These are phyloP conservation scores for Blastocystis sp. DNA, from an alignment of 352 stramenopile genomes.

Conservation along the genomic window DNA sequence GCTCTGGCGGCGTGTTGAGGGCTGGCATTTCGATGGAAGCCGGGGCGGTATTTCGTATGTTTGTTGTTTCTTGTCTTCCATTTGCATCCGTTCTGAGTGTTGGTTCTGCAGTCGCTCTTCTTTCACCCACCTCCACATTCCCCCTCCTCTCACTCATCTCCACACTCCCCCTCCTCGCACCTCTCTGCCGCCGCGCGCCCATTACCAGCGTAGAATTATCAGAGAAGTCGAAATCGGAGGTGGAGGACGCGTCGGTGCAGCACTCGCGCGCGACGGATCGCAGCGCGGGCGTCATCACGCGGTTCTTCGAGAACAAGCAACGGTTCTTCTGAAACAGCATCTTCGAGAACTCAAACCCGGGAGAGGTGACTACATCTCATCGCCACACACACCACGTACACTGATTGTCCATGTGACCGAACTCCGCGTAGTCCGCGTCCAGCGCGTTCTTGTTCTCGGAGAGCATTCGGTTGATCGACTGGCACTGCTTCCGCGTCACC, in stretches of 20 bases:
- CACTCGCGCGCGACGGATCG: neutral
- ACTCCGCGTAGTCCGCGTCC: slow-evolving; percentile 14
- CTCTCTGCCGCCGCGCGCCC: neutral
- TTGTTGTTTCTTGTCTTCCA: too few relatives aligned
- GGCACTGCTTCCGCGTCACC: neutral
- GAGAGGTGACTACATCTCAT: slow-evolving; percentile 23
- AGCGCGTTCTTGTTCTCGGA: neutral
- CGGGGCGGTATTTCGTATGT: too few relatives aligned
- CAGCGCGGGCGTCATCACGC: neutral
- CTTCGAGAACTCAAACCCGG: neutral
- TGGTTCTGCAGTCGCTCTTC: too few relatives aligned
- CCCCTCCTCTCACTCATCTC: neutral
- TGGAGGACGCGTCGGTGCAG: neutral
- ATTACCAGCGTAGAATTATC: neutral
- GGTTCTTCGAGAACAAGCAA: slow-evolving; percentile 19
- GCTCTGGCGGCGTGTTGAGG: too few relatives aligned
- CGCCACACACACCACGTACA: neutral
- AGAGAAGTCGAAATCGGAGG: neutral
- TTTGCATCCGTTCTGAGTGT: too few relatives aligned
- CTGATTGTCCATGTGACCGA: neutral
- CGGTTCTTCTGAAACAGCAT: neutral
- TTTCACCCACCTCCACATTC: too few relatives aligned
- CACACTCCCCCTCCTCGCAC: neutral
- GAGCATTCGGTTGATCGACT: slow-evolving; percentile 1
- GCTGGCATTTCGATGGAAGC: neutral